Evolutionary conservation across 192 early-diverging fungal species (phyloP).

Genomic region (Podila clonocystis): DNA sequence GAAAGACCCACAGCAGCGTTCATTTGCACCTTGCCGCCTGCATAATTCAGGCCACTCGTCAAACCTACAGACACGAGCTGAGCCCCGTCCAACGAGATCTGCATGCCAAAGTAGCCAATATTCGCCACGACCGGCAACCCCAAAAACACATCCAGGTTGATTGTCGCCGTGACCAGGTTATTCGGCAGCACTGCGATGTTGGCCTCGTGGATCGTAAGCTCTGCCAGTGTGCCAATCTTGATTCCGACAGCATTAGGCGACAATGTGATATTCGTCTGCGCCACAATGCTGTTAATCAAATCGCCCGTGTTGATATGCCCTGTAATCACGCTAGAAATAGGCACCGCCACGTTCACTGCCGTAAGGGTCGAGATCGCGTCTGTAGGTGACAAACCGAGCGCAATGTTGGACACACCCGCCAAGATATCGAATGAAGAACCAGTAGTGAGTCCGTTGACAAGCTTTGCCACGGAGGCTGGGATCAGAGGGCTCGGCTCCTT

Average conservation of each 20-base stretch:
- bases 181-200: constrained; percentile 38
- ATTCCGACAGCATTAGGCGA: constrained; percentile 18
- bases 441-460: constrained; percentile 34
- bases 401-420: constrained; percentile 38
- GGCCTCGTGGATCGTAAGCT: constrained; percentile 42
- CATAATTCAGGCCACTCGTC: constrained; percentile 30
- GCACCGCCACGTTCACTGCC: constrained; percentile 13
- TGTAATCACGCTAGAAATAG: constrained; percentile 24
- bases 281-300: constrained; percentile 8
- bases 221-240: constrained; percentile 34
- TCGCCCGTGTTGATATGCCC: constrained; percentile 16
- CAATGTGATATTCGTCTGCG: constrained; percentile 32
- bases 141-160: constrained; percentile 47
- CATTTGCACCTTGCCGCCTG: constrained; percentile 35
- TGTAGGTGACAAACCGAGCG: constrained; percentile 32
- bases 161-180: constrained; percentile 29
- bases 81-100: constrained; percentile 25
- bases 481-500: constrained; percentile 27
- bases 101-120: constrained; percentile 48
- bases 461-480: constrained; percentile 27
- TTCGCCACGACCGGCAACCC: constrained; percentile 42
- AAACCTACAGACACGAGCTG: constrained; percentile 31
- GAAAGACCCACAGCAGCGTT: constrained; percentile 21
- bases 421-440: constrained; percentile 22
- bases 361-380: constrained; percentile 44